A percentile compares a stretch with the other conserved stretches of the same genome.
Conservation (phyloP, 2,329 filamentous ascomycete species). For the Ceratocystis eucalypticola region DNA sequence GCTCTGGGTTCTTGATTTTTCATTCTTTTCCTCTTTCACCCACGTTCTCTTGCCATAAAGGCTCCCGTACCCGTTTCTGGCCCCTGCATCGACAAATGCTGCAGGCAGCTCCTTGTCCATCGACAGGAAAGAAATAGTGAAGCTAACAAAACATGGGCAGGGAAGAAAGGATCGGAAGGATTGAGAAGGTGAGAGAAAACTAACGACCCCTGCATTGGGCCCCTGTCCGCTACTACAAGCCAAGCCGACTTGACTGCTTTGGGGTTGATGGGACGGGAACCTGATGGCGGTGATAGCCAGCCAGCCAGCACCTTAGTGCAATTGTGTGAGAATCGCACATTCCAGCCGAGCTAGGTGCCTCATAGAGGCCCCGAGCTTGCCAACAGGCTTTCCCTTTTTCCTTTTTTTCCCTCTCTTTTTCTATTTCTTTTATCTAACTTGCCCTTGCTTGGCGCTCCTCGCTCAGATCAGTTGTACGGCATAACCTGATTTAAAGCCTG, state of each 20-base stretch:
- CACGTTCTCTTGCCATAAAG: neutral
- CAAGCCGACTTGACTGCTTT: neutral
- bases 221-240: neutral
- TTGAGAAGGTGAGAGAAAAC: neutral
- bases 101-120: neutral
- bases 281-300: neutral
- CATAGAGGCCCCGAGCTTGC: neutral
- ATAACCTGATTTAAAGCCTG: constrained; percentile 5
- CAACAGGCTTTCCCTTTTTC: neutral
- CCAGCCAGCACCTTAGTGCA: neutral
- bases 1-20: neutral
- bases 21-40: neutral
- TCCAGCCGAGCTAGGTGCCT: constrained; percentile 5
- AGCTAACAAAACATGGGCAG: neutral
- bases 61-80: neutral
- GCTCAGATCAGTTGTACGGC: neutral
- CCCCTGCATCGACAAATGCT: neutral
- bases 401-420: neutral
- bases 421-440: neutral
- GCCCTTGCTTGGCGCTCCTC: neutral
- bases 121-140: neutral
- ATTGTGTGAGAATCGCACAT: neutral
- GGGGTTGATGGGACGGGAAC: neutral
- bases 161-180: neutral
- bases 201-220: neutral